Evolutionary conservation across 768 basidiomycete genomes (phyloP), one percentile per base, ranked within the genome.

Genomic region (Pleurotus djamor): DNA sequence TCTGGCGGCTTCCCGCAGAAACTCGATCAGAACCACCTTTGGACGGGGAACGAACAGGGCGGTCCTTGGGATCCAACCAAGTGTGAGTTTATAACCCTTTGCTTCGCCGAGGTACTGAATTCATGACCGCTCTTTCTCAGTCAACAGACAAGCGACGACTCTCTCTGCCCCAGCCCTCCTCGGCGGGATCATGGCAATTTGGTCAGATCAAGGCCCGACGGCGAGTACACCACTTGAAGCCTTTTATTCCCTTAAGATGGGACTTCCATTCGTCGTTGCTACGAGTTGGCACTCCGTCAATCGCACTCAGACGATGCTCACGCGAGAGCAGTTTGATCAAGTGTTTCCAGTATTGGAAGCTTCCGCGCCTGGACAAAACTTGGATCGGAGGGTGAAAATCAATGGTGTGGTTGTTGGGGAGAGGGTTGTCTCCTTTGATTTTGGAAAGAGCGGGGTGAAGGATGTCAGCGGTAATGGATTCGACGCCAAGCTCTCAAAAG

Each of bases 201-300:
- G 76, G 76, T 76, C 74, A 48, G 78, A 79, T 64, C 79, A 76
- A 75, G 79, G 79, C 0, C 74, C 78, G 51, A 79, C 77, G 37
- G 76, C 78, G 36, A 78, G 76, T 34, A 79, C 77, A 4, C 72
- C 72, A 6, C 66, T 78, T 9, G 79, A 80, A 67, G 71, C 72
- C 2, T 79, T 78, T 60, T 76, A 77, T 62, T 75, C 79, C 54
- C 67, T 80, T 6, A 68, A 77, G 5, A 72, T 69, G 43, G 76
- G 76, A 34, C 58, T 78, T 21, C 75, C 77, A 5, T 68, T 76
- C 4, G 72, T 79, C 54, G 73, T 65, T 1, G 79, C 79, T 64
- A 79, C 79, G 61, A 66, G 74, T 6, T 79, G 79, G 79, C 77
- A 78, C 12, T 74, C 74, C 21, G 75, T 66, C 7, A 61, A 72